Conservation (phyloP, 2,329 filamentous ascomycete species). For the Amauroascus verrucosus region DNA sequence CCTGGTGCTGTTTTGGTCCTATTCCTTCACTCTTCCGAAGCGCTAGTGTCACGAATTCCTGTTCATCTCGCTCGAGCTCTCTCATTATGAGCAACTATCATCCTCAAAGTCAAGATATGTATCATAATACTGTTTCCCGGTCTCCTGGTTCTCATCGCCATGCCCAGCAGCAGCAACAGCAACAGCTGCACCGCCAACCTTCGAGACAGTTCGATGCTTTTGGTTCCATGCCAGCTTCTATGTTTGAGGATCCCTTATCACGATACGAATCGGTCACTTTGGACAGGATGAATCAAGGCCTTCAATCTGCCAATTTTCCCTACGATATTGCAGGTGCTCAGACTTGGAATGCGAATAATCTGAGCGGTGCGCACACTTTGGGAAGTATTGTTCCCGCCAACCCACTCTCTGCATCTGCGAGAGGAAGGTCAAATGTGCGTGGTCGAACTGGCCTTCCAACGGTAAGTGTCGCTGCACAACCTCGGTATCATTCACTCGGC, state of each 20-base stretch:
- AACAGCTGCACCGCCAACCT: constrained; percentile 56
- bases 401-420: constrained; percentile 36
- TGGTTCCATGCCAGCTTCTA: constrained; percentile 53
- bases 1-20: constrained; percentile 6
- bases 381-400: constrained; percentile 46
- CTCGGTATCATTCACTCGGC: neutral
- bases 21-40: neutral
- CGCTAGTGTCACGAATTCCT: constrained; percentile 20
- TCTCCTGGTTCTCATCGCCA: constrained; percentile 64
- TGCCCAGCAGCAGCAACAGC: constrained; percentile 49
- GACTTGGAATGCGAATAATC: constrained; percentile 69
- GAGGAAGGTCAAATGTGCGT: constrained; percentile 47
- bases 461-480: constrained; percentile 45
- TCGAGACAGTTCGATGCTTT: constrained; percentile 71
- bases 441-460: constrained; percentile 56
- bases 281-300: constrained; percentile 51
- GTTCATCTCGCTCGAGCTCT: constrained; percentile 18
- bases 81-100: constrained; percentile 27
- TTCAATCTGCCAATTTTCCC: constrained; percentile 49
- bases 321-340: constrained; percentile 62
- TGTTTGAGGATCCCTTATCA: constrained; percentile 61
- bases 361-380: constrained; percentile 55
- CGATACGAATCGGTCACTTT: constrained; percentile 46
- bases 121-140: constrained; percentile 60
- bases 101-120: constrained; percentile 37